A percentile compares a stretch with the other conserved stretches of the same genome.
Evolutionary conservation across 179 eudicot species (phyloP).

Genomic region (Spinacia oleracea): DNA sequence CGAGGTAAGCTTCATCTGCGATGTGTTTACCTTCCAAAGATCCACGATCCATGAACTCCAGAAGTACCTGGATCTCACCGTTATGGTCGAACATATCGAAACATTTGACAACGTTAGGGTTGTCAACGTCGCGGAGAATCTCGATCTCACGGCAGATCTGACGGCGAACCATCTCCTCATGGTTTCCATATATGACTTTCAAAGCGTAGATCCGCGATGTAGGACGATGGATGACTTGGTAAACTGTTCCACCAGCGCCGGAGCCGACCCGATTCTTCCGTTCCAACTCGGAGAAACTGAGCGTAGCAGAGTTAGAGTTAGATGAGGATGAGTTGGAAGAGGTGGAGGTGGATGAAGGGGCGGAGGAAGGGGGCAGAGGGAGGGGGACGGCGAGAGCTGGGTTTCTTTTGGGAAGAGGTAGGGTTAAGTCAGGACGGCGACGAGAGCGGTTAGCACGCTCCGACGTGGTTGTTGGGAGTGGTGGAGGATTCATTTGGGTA

Average conservation of each 20-base stretch:
- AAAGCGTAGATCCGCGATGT: conserved; percentile 59
- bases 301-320: conserved; percentile 24
- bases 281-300: conserved; percentile 52
- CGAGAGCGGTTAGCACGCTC: conserved; percentile 32
- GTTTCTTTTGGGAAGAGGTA: conserved; percentile 58
- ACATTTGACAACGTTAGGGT: conserved; percentile 62
- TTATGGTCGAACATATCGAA: conserved; percentile 58
- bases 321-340: conserved; percentile 4
- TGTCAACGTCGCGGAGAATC: conserved; percentile 64
- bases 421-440: conserved; percentile 51
- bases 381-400: conserved; percentile 62
- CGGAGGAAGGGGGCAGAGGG: conserved; percentile 45
- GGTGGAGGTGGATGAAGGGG: conserved; percentile 30
- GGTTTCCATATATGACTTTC: conserved; percentile 72
- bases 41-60: conserved; percentile 66
- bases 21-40: conserved; percentile 56
- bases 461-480: not conserved
- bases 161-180: conserved; percentile 60
- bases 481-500: conserved; percentile 6
- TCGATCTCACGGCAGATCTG: conserved; percentile 79
- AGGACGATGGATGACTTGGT: conserved; percentile 73
- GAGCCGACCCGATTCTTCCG: conserved; percentile 68
- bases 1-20: conserved; percentile 40
- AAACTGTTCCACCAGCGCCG: conserved; percentile 83
- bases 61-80: conserved; percentile 66